These are phyloP conservation scores for Trichomonascaceae sp. DNA, from an alignment of 1,139 yeast species.

Conservation along the genomic window DNA sequence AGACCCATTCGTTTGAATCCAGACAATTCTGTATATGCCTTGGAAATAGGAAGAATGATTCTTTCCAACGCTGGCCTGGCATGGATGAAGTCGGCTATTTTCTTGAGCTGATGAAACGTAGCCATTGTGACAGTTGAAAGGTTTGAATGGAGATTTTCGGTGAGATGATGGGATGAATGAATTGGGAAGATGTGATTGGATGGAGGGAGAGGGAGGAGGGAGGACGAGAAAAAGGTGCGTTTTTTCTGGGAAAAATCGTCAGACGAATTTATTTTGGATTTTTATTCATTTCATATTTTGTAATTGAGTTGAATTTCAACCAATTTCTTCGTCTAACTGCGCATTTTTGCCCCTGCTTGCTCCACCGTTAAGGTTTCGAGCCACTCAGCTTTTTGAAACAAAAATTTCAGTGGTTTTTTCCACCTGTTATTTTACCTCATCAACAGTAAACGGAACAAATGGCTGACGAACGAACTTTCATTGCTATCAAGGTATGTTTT, in stretches of 20 bases:
- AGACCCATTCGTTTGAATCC: constrained; percentile 92
- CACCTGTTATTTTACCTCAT: neutral
- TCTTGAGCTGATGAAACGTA: constrained; percentile 75
- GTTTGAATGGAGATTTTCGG: neutral
- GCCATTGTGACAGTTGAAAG: constrained; percentile 41
- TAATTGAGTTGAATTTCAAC: neutral
- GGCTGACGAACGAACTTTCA: constrained; percentile 89
- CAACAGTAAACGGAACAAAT: constrained; percentile 26
- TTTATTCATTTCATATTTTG: no score
- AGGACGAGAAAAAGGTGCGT: neutral
- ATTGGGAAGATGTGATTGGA: neutral
- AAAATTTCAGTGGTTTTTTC: neutral
- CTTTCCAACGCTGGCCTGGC: constrained; percentile 74
- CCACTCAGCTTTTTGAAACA: neutral
- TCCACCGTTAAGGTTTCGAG: neutral
- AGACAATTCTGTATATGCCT: constrained; percentile 61
- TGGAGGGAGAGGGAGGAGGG: neutral
- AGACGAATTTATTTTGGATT: neutral
- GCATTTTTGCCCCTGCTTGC: neutral
- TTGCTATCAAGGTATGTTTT: constrained; percentile 74
- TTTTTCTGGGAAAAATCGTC: neutral
- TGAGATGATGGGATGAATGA: neutral
- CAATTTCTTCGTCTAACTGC: neutral
- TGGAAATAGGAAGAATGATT: constrained; percentile 73
- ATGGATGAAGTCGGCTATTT: constrained; percentile 72